Conservation (phyloP, 225 moss, liverwort and hornwort genomes). For the Asterella californica region DNA sequence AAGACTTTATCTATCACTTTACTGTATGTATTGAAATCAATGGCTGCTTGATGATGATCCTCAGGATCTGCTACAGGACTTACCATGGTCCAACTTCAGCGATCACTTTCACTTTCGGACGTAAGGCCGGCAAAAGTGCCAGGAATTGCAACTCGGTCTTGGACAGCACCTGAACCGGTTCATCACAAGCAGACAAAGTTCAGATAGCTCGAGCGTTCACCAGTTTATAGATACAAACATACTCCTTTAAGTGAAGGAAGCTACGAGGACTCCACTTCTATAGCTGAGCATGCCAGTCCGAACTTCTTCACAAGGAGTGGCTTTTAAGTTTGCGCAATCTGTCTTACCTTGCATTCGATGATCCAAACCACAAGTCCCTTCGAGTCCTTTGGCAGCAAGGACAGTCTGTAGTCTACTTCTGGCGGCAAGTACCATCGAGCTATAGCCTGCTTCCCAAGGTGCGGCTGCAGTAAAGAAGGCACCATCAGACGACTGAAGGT, state of each 20-base stretch:
- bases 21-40: background rate
- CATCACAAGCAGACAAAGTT: background rate
- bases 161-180: constrained; percentile 65
- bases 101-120: constrained; percentile 82
- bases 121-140: constrained; percentile 74
- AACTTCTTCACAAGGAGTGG: background rate
- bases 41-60: background rate
- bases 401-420: constrained; percentile 75
- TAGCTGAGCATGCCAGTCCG: too few relatives aligned
- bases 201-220: background rate
- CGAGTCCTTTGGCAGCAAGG: constrained; percentile 53
- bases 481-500: background rate
- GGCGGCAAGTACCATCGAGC: constrained; percentile 72
- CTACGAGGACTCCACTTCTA: too few relatives aligned
- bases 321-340: background rate
- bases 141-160: constrained; percentile 84
- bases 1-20: background rate
- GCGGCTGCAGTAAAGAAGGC: constrained; percentile 49
- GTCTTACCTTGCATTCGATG: constrained; percentile 70
- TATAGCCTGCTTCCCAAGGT: constrained; percentile 85
- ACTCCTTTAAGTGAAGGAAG: too few relatives aligned
- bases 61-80: background rate
- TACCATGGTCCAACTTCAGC: constrained; percentile 95
- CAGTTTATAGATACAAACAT: background rate
- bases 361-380: constrained; percentile 89